phyloP scores from a whole-genome alignment of 306 rosid species.

The Psophocarpus tetragonolobus region DNA sequence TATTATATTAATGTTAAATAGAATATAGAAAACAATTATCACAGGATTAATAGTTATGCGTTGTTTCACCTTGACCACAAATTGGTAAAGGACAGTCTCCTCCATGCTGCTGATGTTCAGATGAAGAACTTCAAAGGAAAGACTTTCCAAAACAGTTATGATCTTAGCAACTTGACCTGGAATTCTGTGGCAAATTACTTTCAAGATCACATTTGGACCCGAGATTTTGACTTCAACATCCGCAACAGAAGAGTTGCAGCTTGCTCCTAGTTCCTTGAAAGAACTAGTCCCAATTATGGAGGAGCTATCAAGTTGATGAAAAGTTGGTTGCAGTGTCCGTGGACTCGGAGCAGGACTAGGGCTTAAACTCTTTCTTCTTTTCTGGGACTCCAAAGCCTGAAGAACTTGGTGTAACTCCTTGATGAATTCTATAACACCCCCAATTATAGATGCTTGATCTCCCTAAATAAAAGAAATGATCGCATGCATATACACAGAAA shows the following conservation, averaged over 20 bases:
- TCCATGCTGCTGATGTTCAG: slow-evolving; percentile 92
- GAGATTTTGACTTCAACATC: slow-evolving; percentile 92
- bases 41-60: not conserved
- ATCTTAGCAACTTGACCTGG: slow-evolving; percentile 72
- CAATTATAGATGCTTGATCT: slow-evolving; percentile 96
- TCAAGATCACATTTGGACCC: slow-evolving; percentile 77
- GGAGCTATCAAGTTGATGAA: slow-evolving; percentile 33
- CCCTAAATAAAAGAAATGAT: slow-evolving; percentile 49
- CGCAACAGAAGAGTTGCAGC: slow-evolving; percentile 84
- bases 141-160: slow-evolving; percentile 66
- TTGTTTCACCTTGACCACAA: slow-evolving; percentile 76
- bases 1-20: not conserved
- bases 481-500: not conserved
- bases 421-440: slow-evolving; percentile 90
- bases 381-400: slow-evolving; percentile 80
- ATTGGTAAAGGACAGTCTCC: slow-evolving; percentile 77
- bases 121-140: slow-evolving; percentile 87
- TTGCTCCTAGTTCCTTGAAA: slow-evolving; percentile 68
- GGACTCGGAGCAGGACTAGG: slow-evolving; percentile 81
- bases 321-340: slow-evolving; percentile 21
- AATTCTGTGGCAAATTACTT: slow-evolving; percentile 59
- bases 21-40: not conserved
- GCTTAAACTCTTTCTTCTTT: slow-evolving; percentile 88
- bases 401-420: slow-evolving; percentile 91
- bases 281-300: slow-evolving; percentile 30